Percentiles rank a stretch among this genome's conserved stretches.
Evolutionary conservation across 1,139 yeast genomes (phyloP).

Genomic region (Taphrina betulina): DNA sequence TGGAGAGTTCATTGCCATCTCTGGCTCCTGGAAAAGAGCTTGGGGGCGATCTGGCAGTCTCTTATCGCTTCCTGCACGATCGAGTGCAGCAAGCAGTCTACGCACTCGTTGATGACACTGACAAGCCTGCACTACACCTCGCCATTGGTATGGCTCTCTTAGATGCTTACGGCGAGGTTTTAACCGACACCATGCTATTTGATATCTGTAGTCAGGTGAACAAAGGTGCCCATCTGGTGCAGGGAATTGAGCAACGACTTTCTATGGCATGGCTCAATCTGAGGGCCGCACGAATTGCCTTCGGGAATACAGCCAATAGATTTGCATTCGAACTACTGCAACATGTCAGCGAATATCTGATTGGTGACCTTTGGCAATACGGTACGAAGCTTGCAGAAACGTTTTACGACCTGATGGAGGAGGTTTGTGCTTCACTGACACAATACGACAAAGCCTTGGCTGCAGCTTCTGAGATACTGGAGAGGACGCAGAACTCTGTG

Average conservation of each 20-base stretch:
- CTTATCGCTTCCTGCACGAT: constrained; percentile 31
- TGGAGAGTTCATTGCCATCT: background rate
- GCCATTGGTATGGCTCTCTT: constrained; percentile 14
- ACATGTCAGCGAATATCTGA: constrained; percentile 2
- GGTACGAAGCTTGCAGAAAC: constrained; percentile 3
- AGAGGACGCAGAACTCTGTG: background rate
- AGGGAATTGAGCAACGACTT: background rate
- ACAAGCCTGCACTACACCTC: constrained; percentile 11
- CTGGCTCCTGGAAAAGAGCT: background rate
- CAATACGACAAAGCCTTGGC: constrained; percentile 11
- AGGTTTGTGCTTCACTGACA: constrained; percentile 11
- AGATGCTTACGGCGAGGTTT: background rate
- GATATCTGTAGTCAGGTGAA: constrained; percentile 31
- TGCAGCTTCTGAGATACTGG: constrained; percentile 1
- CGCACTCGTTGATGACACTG: constrained; percentile 10
- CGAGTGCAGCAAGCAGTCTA: constrained; percentile 32
- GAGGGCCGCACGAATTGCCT: constrained; percentile 25
- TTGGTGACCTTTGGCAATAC: constrained; percentile 9
- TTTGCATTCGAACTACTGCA: constrained; percentile 1
- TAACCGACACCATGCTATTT: constrained; percentile 11
- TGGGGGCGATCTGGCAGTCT: constrained; percentile 17
- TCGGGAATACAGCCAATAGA: constrained; percentile 19
- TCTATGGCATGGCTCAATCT: constrained; percentile 18
- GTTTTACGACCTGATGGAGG: constrained; percentile 12
- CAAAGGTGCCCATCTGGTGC: background rate